Evolutionary conservation across 1,284 basidiomycete species (phyloP), one percentile per base, ranked within the genome.

Genomic region (Grifola frondosa): DNA sequence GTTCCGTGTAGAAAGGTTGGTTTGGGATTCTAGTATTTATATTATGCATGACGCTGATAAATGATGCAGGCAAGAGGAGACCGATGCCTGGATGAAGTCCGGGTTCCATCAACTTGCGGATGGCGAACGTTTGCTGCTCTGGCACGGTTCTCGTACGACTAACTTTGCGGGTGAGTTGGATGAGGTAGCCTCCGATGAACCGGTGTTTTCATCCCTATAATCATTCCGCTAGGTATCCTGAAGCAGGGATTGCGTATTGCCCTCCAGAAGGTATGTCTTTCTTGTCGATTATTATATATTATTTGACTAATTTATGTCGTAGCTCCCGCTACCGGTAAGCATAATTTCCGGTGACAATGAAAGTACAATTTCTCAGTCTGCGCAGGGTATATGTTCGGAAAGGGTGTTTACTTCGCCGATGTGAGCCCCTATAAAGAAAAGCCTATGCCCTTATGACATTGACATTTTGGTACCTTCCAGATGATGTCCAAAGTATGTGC

Each of bases 391-490:
- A 82, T 81, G 81, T 84, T 84, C 54, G 81, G 81, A 39, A 84
- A 84, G 63, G 82, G 81, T 31, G 77, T 81, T 21, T 84, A 84
- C 58, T 80, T 83, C 42, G 81, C 81, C 10, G 80, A 84, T 63
- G 78, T 79, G 53, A 60, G 77, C 58, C n/a, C 12, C n/a, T 28
- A 4, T 11, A 13, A 5, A 2, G 13, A 10, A 19, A n/a, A 6
- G 30, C n/a, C 16, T 21, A 6, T 28, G 20, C 29, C 32, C 20
- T 6, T 19, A 50, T 11, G 36, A 44, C 10, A 50, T 30, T 34
- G 8, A 30, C 24, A 26, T 43, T 30, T 12, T n/a, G 45, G 36
- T 34, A 35, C 22, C n/a, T 36, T 30, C 3, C 40, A 80, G 77
- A 81, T 81, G 75, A 77, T 81, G 70, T 79, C 77, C 24, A 83